Evolutionary conservation across 73 alveolate genomes (phyloP).

Genomic region (Paramecium pentaurelia): DNA sequence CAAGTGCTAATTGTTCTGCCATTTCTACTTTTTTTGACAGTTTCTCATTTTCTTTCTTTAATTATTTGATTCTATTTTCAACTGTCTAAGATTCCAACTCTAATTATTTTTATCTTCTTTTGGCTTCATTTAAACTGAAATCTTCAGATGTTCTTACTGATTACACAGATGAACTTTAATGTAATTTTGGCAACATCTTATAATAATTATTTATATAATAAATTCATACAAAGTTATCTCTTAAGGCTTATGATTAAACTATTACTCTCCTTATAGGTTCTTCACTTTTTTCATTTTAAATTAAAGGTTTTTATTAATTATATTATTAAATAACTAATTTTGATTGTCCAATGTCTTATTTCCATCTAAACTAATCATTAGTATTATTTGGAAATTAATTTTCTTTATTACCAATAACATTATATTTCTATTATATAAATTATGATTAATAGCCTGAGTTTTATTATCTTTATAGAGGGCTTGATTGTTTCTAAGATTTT

Average conservation of each 20-base stretch:
- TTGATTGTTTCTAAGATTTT: background rate
- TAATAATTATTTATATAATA: background rate
- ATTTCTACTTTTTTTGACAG: constrained; percentile 11
- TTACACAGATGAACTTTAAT: background rate
- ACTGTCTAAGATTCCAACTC: background rate
- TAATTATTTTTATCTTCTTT: background rate
- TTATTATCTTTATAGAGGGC: background rate
- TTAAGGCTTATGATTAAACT: background rate
- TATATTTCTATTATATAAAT: background rate
- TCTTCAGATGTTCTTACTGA: background rate
- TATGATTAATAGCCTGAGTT: background rate
- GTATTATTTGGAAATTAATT: background rate
- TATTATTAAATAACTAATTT: background rate
- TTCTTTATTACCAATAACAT: background rate
- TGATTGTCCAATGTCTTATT: background rate
- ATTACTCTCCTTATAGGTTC: constrained; percentile 12
- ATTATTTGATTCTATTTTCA: background rate
- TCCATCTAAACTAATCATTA: background rate
- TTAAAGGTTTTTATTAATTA: background rate
- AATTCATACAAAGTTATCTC: constrained; percentile 20
- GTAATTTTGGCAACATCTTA: background rate
- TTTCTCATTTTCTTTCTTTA: constrained; percentile 21
- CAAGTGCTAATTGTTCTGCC: background rate
- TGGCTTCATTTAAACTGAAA: background rate
- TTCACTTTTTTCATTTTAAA: background rate